A percentile compares a stretch with the other conserved stretches of the same genome.
Evolutionary conservation across 2,329 filamentous ascomycete genomes (phyloP).

Genomic region (Didymosphaeria variabile): DNA sequence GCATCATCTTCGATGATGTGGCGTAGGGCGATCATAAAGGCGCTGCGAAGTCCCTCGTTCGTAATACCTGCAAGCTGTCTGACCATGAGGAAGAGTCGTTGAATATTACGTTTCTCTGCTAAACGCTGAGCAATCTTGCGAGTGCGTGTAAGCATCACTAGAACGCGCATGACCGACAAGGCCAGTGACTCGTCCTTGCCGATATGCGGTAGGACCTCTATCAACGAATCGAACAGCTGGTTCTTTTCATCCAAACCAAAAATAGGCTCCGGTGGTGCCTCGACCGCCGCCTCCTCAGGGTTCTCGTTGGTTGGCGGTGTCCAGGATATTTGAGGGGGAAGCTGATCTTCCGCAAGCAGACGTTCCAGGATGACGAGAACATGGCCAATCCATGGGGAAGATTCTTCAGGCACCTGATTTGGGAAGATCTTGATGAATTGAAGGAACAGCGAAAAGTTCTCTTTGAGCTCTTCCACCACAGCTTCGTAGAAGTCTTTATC

Average conservation of each 20-base stretch:
- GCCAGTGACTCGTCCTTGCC: constrained; percentile 88
- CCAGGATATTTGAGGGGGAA: constrained; percentile 80
- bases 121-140: constrained; percentile 77
- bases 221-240: constrained; percentile 77
- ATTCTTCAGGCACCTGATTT: constrained; percentile 74
- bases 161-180: constrained; percentile 80
- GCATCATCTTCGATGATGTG: constrained; percentile 96
- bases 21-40: constrained; percentile 85
- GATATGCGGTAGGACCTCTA: constrained; percentile 84
- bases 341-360: constrained; percentile 86
- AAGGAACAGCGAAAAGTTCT: constrained; percentile 78
- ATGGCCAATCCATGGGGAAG: constrained; percentile 93
- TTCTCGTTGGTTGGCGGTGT: constrained; percentile 61
- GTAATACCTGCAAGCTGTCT: constrained; percentile 86
- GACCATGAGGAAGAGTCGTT: constrained; percentile 91
- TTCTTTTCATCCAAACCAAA: constrained; percentile 72
- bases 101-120: constrained; percentile 87
- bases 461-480: constrained; percentile 76
- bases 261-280: constrained; percentile 68
- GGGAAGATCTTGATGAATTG: constrained; percentile 78
- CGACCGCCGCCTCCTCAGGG: constrained; percentile 61
- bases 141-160: constrained; percentile 87
- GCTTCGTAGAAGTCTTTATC: constrained; percentile 81
- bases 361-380: constrained; percentile 90
- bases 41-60: constrained; percentile 75